These are phyloP conservation scores for Trichosporon coremiiforme DNA, from an alignment of 1,284 basidiomycete genomes.

Conservation along the genomic window DNA sequence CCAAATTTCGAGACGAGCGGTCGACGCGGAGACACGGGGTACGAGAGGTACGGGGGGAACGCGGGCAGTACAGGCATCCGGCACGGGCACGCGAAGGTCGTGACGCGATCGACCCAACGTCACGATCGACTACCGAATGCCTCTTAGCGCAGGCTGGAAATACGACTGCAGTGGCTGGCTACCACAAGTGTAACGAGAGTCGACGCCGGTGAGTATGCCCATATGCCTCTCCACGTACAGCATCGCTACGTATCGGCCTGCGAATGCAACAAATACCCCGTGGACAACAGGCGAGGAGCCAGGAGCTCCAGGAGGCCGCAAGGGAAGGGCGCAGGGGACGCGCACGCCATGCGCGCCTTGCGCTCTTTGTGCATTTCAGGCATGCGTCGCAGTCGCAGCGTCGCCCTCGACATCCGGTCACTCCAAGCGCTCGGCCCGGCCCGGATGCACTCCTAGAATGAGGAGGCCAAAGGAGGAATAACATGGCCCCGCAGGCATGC, in stretches of 20 bases:
- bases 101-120: background rate
- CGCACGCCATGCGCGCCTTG: background rate
- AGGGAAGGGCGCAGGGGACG: background rate
- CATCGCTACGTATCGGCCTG: too few relatives aligned
- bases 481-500: too few relatives aligned
- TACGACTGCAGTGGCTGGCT: background rate
- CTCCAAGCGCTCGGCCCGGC: too few relatives aligned
- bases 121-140: background rate
- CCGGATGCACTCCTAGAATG: too few relatives aligned
- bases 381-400: background rate
- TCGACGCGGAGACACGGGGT: background rate
- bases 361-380: background rate
- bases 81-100: conserved; percentile 7
- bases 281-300: too few relatives aligned
- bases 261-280: too few relatives aligned
- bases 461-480: too few relatives aligned
- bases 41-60: background rate
- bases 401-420: too few relatives aligned
- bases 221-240: background rate
- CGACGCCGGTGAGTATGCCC: background rate
- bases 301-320: background rate
- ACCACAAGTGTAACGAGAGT: background rate
- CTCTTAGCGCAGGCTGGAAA: background rate
- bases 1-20: too few relatives aligned
- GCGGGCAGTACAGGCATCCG: background rate